Conservation (phyloP, 2,329 filamentous ascomycete species). For the Drechslera avenae region DNA sequence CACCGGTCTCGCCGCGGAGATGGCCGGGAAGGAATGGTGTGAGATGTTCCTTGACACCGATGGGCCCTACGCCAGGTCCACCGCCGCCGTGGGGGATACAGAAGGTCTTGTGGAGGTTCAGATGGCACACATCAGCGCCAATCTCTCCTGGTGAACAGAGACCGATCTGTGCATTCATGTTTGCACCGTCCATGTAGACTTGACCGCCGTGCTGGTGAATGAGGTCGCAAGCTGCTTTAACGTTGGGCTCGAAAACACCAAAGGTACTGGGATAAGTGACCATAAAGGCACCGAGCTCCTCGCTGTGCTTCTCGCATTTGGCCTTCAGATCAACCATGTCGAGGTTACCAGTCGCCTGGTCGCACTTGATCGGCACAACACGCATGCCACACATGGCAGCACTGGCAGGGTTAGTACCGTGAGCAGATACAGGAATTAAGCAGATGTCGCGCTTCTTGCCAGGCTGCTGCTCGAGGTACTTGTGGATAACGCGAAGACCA, state of each 20-base stretch:
- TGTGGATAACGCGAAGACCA: conserved; percentile 84
- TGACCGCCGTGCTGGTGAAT: conserved; percentile 89
- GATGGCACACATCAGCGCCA: conserved; percentile 93
- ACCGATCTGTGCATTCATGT: conserved; percentile 98
- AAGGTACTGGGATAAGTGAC: conserved; percentile 95
- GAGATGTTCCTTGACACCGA: conserved; percentile 86
- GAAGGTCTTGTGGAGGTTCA: conserved; percentile 98
- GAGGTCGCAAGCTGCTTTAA: conserved; percentile 82
- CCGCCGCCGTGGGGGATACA: conserved; percentile 97
- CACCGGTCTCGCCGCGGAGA: conserved; percentile 63
- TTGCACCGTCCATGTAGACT: conserved; percentile 98
- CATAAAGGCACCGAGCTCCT: conserved; percentile 91
- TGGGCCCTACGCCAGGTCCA: conserved; percentile 90
- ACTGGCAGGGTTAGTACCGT: conserved; percentile 94
- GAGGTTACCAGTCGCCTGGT: conserved; percentile 83
- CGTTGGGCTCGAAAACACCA: conserved; percentile 88
- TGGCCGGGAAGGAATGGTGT: conserved; percentile 76
- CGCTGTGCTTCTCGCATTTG: conserved; percentile 86
- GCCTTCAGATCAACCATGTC: conserved; percentile 83
- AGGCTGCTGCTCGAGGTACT: conserved; percentile 73
- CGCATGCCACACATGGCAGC: conserved; percentile 96
- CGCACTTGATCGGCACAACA: conserved; percentile 90
- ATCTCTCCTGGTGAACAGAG: conserved; percentile 94
- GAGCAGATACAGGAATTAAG: conserved; percentile 91
- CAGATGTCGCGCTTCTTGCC: conserved; percentile 83